These are phyloP conservation scores for Solanum etuberosum DNA, from an alignment of 257 asterid genomes.

Conservation along the genomic window DNA sequence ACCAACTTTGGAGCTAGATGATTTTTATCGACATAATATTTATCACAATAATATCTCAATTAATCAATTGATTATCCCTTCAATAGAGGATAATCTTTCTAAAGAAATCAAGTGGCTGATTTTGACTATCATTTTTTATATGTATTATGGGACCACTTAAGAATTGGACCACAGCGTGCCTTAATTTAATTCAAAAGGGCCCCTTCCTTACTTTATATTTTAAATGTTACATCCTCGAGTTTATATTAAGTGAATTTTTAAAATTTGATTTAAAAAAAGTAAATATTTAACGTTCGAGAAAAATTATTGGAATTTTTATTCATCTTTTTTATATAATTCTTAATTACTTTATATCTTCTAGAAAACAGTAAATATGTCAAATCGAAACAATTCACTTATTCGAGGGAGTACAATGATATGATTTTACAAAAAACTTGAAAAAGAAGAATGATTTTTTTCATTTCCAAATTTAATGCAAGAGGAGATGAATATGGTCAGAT, in stretches of 20 bases:
- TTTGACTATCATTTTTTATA: not conserved
- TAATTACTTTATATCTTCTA: not conserved
- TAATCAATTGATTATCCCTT: not conserved
- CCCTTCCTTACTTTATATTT: not conserved
- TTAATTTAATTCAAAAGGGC: not conserved
- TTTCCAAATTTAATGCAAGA: not conserved
- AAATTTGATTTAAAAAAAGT: not conserved
- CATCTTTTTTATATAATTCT: not conserved
- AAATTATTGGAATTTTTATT: not conserved
- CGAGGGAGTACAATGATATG: too few species aligned
- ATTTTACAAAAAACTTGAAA: too few species aligned
- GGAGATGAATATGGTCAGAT: not conserved
- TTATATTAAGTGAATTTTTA: not conserved
- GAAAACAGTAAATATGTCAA: too few species aligned
- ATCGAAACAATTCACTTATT: too few species aligned
- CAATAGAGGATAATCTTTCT: not conserved
- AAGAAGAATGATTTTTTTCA: not conserved
- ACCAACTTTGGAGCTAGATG: not conserved
- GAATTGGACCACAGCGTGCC: not conserved
- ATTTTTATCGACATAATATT: not conserved
- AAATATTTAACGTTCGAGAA: not conserved
- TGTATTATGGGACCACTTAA: not conserved
- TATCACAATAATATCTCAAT: not conserved
- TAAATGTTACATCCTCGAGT: not conserved
- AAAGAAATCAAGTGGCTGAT: not conserved